Base-by-base conservation (phyloP, 768 basidiomycete genomes). In the Paxillus involutus region DNA sequence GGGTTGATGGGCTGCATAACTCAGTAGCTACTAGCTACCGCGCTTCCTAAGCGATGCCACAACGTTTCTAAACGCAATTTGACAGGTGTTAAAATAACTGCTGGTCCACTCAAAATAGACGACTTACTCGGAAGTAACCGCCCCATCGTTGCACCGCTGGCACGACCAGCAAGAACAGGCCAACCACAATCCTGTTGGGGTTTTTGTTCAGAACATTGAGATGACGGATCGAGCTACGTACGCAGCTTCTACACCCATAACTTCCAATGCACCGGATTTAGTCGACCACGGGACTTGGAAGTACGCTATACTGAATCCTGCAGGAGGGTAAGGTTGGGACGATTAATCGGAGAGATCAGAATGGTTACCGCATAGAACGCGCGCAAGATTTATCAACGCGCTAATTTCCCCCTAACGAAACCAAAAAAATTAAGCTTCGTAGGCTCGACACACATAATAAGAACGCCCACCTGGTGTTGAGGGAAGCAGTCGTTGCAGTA, bases 261-360 rank as follows among this genome's bases (percentile, higher is more conserved):
- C 71, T 32, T 63, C 55, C 21, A 75, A 53, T 4, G 63, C 71
- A 30, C 75, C 75, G 24, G 66, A 56, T 51, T 64, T 63, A 4
- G 63, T 63, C 17, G 75, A 65, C 76, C 75, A 75, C 0, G 72
- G 71, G 14, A 77, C 70, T 54, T 76, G 75, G 50, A 71, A 77
- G 57, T 68, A 76, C 9, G 75, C 75, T 39, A 76, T 71, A 10
- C 63, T 53, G 43, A 77, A 76, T 8, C 74, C 70, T 68, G 26
- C 24, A 12, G 0, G 19, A 36, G 16, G 21, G 29, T 42, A 44
- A 42, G 32, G 29, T 32, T 13, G 6, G 26, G 30, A 17, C 14
- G 7, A 21, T 24, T 54, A 29, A 2, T 53, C n/a, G 45, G 17
- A 49, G 11, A 48, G 11, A 48, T 26, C n/a, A 1, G 19, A 45